phyloP scores from a whole-genome alignment of 202 grass and related monocot species.

The Miscanthus sacchariflorus region DNA sequence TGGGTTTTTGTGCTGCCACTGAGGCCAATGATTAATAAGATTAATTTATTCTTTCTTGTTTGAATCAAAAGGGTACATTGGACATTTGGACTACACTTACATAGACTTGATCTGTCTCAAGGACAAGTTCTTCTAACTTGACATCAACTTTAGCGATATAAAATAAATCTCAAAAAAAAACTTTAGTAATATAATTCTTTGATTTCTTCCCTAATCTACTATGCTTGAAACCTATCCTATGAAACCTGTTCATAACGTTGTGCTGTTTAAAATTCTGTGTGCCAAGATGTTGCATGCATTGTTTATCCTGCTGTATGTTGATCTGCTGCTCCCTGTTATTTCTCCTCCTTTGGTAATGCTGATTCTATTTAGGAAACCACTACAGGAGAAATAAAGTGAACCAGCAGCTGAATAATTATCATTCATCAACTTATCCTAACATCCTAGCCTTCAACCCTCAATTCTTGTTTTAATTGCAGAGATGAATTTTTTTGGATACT shows the following conservation, averaged over 20 bases:
- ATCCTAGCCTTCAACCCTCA: neutral
- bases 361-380: neutral
- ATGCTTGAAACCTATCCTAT: neutral
- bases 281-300: constrained; percentile 1
- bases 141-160: neutral
- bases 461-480: constrained; percentile 4
- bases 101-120: neutral
- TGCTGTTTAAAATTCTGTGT: neutral
- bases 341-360: neutral
- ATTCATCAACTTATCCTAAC: constrained; percentile 4
- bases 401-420: constrained; percentile 1
- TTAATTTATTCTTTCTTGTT: constrained; percentile 3
- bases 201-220: neutral
- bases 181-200: neutral
- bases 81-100: neutral
- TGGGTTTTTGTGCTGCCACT: neutral
- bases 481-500: neutral
- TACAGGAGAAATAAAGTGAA: constrained; percentile 34
- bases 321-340: neutral
- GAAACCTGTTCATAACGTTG: neutral
- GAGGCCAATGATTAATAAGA: neutral
- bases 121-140: neutral
- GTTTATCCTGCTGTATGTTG: neutral
- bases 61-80: neutral
- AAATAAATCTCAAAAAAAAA: neutral